phyloP scores from a whole-genome alignment of 2,329 filamentous ascomycete genomes.

The Aotearoamyces nothofagi region DNA sequence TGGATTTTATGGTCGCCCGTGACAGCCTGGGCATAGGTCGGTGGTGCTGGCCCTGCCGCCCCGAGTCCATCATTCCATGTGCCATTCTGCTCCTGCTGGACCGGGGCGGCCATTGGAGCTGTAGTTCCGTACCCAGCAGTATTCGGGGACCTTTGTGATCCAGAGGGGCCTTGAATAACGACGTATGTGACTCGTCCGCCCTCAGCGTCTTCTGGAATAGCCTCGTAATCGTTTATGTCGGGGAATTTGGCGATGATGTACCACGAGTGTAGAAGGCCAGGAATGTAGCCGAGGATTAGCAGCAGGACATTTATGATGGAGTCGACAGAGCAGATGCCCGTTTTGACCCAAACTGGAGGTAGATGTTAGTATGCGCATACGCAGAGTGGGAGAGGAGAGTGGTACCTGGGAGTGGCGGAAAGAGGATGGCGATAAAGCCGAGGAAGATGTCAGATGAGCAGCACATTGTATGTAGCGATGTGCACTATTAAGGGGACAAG shows the following conservation, averaged over 20 bases:
- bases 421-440: conserved; percentile 47
- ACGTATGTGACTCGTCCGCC: conserved; percentile 59
- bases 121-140: conserved; percentile 18
- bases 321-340: conserved; percentile 83
- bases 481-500: no score
- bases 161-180: conserved; percentile 43
- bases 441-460: conserved; percentile 48
- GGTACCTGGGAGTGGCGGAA: conserved; percentile 48
- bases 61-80: conserved; percentile 19
- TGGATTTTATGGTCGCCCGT: conserved; percentile 88
- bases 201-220: conserved; percentile 37
- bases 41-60: conserved; percentile 35
- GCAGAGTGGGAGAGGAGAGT: conserved; percentile 1
- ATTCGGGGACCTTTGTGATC: conserved; percentile 13
- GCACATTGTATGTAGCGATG: no score
- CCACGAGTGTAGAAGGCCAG: conserved; percentile 88
- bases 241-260: conserved; percentile 93
- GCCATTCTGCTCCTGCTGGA: conserved; percentile 19
- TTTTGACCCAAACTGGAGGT: conserved; percentile 78
- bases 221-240: conserved; percentile 58
- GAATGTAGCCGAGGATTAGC: conserved; percentile 63
- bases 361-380: conserved; percentile 11
- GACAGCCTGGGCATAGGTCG: conserved; percentile 81
- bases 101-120: conserved; percentile 18
- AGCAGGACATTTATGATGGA: conserved; percentile 92